These are phyloP conservation scores for Eucalyptus guilfoylei DNA, from an alignment of 345 rosid species.

Conservation along the genomic window DNA sequence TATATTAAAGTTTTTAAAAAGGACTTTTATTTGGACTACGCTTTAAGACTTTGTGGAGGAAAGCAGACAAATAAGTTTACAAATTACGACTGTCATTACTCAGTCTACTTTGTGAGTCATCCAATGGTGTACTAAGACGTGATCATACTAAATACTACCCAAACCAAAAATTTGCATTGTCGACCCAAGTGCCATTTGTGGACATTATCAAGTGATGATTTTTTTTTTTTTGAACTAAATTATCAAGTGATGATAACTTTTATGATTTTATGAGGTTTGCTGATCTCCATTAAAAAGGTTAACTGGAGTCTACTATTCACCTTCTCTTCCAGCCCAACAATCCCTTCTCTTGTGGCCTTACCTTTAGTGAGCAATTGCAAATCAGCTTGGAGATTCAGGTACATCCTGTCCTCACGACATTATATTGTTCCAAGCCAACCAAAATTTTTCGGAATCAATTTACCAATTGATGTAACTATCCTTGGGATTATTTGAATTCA, in stretches of 20 bases:
- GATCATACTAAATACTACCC: background rate
- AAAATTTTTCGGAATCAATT: background rate
- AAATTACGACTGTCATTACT: background rate
- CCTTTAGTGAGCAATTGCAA: background rate
- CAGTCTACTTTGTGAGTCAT: background rate
- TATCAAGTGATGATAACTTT: background rate
- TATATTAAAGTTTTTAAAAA: background rate
- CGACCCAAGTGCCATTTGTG: background rate
- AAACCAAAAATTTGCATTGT: background rate
- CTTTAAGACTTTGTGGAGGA: background rate
- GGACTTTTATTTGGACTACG: background rate
- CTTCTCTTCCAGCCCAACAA: background rate
- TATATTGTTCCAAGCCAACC: background rate
- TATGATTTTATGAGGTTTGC: background rate
- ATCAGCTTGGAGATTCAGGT: background rate
- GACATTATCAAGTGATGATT: no score
- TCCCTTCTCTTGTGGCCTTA: background rate
- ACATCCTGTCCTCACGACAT: background rate
- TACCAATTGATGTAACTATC: background rate
- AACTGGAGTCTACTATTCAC: background rate
- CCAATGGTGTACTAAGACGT: background rate
- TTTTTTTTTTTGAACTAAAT: no score
- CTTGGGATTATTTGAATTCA: background rate
- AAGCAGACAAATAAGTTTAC: background rate
- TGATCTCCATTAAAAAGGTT: background rate